Evolutionary conservation across 768 basidiomycete genomes (phyloP), one percentile per base, ranked within the genome.

Genomic region (Hygrocybe punicea): DNA sequence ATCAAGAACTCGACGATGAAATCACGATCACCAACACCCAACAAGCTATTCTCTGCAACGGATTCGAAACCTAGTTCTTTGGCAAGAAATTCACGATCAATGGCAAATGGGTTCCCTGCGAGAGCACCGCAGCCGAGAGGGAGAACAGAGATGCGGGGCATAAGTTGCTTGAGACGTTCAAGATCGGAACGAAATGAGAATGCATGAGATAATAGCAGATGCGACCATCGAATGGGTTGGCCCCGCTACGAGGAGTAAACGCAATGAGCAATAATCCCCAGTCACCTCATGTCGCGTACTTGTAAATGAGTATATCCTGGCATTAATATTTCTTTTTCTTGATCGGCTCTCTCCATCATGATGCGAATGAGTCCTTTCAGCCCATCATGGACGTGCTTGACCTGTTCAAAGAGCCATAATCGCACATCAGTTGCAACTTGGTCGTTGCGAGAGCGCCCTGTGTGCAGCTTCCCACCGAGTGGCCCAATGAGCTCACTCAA

Each of bases 371-470:
- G 80, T 4, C 79, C 88, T 67, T 86, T 86, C 51, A 98, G 77
- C 57, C 84, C 78, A 44, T 75, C 65, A 67, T 89, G 84, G 49
- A 95, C 79, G 37, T 82, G 81, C 35, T 73, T 69, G 17, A 89
- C 86, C 67, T 96, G 83, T 45, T 87, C 84, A 19, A 97, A 78
- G 17, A 99, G 81, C 97, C 97, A 99, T 11, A 99, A 73, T 29
- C 97, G 87, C 89, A 98, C 91, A 69, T 99, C 97, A 1, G 97
- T 99, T 3, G 96, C 94, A 59, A 98, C 96, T 70, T 99, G 97
- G 69, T 99, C 97, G 71, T 99, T 99, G 53, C 97, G 83, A 51
- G 93, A 96, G 58, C 97, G 85, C 25, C 97, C 97, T 0, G 97
- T 99, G 69, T 99, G 97, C 42, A 99, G 79, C 72, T 98, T 99